A percentile compares a stretch with the other conserved stretches of the same genome.
These are phyloP conservation scores for Beauveria rudraprayagi DNA, from an alignment of 2,329 filamentous ascomycete species.

Conservation along the genomic window DNA sequence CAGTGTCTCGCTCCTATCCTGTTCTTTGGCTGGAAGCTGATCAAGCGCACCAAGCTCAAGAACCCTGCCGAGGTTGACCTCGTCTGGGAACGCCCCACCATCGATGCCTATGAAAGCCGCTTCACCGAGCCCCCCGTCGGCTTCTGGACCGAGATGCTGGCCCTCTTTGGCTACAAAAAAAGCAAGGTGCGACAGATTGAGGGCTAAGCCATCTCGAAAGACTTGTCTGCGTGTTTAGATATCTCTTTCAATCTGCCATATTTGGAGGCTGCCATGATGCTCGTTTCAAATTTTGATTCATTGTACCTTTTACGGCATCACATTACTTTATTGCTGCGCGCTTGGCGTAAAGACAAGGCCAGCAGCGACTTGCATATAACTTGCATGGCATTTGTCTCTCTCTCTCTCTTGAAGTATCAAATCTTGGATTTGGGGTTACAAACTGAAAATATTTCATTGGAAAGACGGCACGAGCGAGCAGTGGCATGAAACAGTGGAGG, in stretches of 20 bases:
- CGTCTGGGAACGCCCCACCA: conserved; percentile 50
- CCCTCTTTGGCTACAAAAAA: conserved; percentile 30
- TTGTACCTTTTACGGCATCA: background rate
- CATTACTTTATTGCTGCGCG: background rate
- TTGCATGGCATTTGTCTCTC: background rate
- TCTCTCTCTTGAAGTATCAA: too few species aligned
- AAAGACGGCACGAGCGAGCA: background rate
- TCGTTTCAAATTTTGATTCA: background rate
- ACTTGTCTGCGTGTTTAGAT: background rate
- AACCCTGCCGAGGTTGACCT: conserved; percentile 48
- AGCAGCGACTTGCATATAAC: background rate
- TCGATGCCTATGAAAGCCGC: conserved; percentile 49
- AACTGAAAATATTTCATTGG: background rate
- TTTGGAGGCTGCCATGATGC: too few species aligned
- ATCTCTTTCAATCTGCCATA: background rate
- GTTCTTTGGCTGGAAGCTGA: conserved; percentile 54
- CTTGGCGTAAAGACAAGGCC: background rate
- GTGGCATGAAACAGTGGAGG: background rate
- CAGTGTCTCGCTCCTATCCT: conserved; percentile 44
- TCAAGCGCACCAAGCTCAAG: conserved; percentile 50
- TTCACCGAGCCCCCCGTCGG: conserved; percentile 41
- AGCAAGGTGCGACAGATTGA: conserved; percentile 14
- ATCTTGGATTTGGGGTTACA: background rate
- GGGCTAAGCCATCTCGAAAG: conserved; percentile 15
- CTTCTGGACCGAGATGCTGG: conserved; percentile 48